A percentile compares a stretch with the other conserved stretches of the same genome.
Evolutionary conservation across 345 rosid species (phyloP).

Genomic region (Eutrema yunnanense): DNA sequence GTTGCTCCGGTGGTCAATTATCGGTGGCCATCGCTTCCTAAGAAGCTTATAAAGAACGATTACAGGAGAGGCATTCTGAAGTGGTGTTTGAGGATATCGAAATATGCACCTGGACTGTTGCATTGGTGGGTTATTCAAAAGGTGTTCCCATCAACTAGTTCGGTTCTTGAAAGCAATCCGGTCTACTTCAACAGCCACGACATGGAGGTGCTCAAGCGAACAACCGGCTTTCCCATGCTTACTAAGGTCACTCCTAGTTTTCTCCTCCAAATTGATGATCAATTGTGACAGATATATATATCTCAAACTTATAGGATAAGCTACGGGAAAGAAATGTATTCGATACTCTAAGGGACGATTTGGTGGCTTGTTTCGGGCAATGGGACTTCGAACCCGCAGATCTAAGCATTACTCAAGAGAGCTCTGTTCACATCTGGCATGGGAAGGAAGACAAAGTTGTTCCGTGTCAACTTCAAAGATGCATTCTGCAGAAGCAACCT

Average conservation of each 20-base stretch:
- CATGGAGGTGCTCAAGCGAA: slow-evolving; percentile 54
- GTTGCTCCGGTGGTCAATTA: slow-evolving; percentile 76
- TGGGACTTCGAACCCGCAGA: slow-evolving; percentile 87
- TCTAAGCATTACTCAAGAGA: slow-evolving; percentile 28
- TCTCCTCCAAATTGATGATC: background rate
- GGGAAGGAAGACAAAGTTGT: slow-evolving; percentile 82
- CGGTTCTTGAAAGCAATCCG: slow-evolving; percentile 52
- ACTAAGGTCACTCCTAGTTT: slow-evolving; percentile 42
- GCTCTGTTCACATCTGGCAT: slow-evolving; percentile 76
- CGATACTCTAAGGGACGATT: slow-evolving; percentile 51
- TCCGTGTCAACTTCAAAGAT: slow-evolving; percentile 70
- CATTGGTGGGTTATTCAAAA: slow-evolving; percentile 79
- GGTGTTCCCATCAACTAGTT: slow-evolving; percentile 47
- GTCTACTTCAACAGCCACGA: slow-evolving; percentile 59
- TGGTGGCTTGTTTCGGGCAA: slow-evolving; percentile 52
- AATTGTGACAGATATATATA: background rate
- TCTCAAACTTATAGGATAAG: slow-evolving; percentile 31
- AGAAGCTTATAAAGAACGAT: slow-evolving; percentile 45
- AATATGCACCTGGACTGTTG: slow-evolving; percentile 55
- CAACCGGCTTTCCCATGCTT: slow-evolving; percentile 78
- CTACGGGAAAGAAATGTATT: slow-evolving; percentile 45
- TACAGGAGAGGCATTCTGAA: slow-evolving; percentile 47
- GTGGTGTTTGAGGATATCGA: slow-evolving; percentile 51
- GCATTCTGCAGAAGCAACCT: slow-evolving; percentile 47
- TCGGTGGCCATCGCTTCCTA: slow-evolving; percentile 76